Percentiles rank a stretch among this genome's conserved stretches.
phyloP scores from a whole-genome alignment of 1,284 basidiomycete species.

The Boletellus dicymbophilus region DNA sequence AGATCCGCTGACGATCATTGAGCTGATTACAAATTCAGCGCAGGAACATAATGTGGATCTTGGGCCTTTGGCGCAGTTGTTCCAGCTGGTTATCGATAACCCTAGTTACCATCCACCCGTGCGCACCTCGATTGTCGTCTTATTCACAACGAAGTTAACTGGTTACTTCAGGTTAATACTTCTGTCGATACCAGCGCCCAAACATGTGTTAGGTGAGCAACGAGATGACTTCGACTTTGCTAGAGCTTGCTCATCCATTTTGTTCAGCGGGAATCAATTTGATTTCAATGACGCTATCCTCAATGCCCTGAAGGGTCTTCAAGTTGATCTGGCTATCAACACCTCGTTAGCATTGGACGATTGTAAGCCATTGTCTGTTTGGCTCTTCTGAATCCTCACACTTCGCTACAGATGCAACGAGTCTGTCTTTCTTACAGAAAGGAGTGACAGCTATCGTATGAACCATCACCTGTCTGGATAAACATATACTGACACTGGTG shows the following conservation, averaged over 20 bases:
- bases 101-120: constrained; percentile 47
- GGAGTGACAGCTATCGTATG: constrained; percentile 60
- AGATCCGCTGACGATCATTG: constrained; percentile 63
- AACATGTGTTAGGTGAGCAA: constrained; percentile 53
- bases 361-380: constrained; percentile 38
- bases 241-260: constrained; percentile 11
- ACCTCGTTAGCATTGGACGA: constrained; percentile 59
- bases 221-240: background rate
- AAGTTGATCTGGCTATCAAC: constrained; percentile 53
- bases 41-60: constrained; percentile 58
- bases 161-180: constrained; percentile 46
- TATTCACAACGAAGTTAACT: background rate
- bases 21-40: constrained; percentile 56
- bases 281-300: constrained; percentile 64
- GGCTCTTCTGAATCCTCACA: background rate
- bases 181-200: constrained; percentile 54
- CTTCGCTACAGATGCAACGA: constrained; percentile 48
- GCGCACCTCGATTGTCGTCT: background rate
- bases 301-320: constrained; percentile 59
- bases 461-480: background rate
- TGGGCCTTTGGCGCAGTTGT: constrained; percentile 62
- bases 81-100: constrained; percentile 57
- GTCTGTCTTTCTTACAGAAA: constrained; percentile 64
- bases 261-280: constrained; percentile 59
- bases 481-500: background rate